Percentiles rank a stretch among this genome's conserved stretches.
phyloP scores from a whole-genome alignment of 1,284 basidiomycete genomes.

The Sporisorium iseilematis-ciliati region DNA sequence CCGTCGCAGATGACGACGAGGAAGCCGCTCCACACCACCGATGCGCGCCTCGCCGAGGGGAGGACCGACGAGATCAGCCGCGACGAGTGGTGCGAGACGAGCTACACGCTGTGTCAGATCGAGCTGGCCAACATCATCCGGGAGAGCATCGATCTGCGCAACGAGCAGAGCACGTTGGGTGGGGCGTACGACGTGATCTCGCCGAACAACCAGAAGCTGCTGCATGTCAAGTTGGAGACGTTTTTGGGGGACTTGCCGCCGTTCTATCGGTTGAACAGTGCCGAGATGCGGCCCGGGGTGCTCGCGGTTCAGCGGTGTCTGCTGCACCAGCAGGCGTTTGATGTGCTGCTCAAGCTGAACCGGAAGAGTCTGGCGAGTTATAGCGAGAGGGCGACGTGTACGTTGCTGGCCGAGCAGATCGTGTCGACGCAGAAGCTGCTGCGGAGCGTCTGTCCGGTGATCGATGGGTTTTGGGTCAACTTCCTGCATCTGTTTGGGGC shows the following conservation, averaged over 20 bases:
- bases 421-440: slow-evolving; percentile 53
- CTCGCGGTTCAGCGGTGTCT: slow-evolving; percentile 54
- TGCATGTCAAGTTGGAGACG: slow-evolving; percentile 39
- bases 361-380: slow-evolving; percentile 35
- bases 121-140: slow-evolving; percentile 53
- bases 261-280: slow-evolving; percentile 49
- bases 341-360: slow-evolving; percentile 54
- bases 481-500: slow-evolving; percentile 53
- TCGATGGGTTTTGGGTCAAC: slow-evolving; percentile 59
- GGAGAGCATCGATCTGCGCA: slow-evolving; percentile 53
- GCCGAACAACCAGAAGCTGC: slow-evolving; percentile 40
- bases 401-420: slow-evolving; percentile 52
- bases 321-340: slow-evolving; percentile 57
- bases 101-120: slow-evolving; percentile 54
- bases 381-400: slow-evolving; percentile 42
- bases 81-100: slow-evolving; percentile 44
- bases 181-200: slow-evolving; percentile 41
- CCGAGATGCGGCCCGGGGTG: slow-evolving; percentile 38
- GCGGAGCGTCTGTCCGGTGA: slow-evolving; percentile 50
- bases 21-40: slow-evolving; percentile 52
- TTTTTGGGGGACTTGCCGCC: slow-evolving; percentile 49
- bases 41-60: slow-evolving; percentile 38
- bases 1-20: slow-evolving; percentile 58
- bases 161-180: slow-evolving; percentile 44
- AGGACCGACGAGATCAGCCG: slow-evolving; percentile 27